A percentile compares a stretch with the other conserved stretches of the same genome.
These are phyloP conservation scores for Artemisia tridentata DNA, from an alignment of 129 eudicot genomes.

Conservation along the genomic window DNA sequence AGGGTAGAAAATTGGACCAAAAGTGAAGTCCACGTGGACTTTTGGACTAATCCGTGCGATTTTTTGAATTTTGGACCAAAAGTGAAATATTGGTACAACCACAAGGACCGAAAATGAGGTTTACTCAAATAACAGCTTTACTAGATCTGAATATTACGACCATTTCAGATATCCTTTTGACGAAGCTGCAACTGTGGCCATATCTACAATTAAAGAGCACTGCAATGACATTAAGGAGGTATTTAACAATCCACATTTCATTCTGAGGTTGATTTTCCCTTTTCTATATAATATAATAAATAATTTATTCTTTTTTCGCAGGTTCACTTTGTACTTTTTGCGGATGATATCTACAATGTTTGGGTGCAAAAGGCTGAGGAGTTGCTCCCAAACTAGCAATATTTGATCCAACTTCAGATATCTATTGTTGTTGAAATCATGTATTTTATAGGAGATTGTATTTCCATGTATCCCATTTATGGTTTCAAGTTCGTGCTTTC, in stretches of 20 bases:
- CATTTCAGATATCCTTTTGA: conserved; percentile 78
- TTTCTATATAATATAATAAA: too few relatives aligned
- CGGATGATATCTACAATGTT: conserved; percentile 59
- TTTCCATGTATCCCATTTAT: conserved; percentile 5
- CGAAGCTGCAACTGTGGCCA: conserved; percentile 91
- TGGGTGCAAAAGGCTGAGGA: conserved; percentile 71
- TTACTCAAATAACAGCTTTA: too few relatives aligned
- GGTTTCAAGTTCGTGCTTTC: background rate
- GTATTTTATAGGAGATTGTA: conserved; percentile 9
- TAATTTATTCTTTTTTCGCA: conserved; percentile 30
- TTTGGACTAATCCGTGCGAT: too few relatives aligned
- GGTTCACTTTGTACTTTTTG: conserved; percentile 81
- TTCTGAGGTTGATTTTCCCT: too few relatives aligned
- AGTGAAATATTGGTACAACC: too few relatives aligned
- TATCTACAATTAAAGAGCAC: conserved; percentile 71
- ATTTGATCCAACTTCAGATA: background rate
- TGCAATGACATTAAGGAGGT: conserved; percentile 79
- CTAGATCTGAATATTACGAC: too few relatives aligned
- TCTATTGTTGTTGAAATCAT: too few relatives aligned
- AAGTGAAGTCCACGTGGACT: too few relatives aligned
- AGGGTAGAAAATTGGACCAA: too few relatives aligned
- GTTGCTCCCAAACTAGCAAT: conserved; percentile 34
- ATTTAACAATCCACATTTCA: background rate
- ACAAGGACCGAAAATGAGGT: too few relatives aligned
- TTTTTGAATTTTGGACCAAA: too few relatives aligned